Evolutionary conservation across 768 basidiomycete genomes (phyloP), one percentile per base, ranked within the genome.

Genomic region (Trametes cingulata): DNA sequence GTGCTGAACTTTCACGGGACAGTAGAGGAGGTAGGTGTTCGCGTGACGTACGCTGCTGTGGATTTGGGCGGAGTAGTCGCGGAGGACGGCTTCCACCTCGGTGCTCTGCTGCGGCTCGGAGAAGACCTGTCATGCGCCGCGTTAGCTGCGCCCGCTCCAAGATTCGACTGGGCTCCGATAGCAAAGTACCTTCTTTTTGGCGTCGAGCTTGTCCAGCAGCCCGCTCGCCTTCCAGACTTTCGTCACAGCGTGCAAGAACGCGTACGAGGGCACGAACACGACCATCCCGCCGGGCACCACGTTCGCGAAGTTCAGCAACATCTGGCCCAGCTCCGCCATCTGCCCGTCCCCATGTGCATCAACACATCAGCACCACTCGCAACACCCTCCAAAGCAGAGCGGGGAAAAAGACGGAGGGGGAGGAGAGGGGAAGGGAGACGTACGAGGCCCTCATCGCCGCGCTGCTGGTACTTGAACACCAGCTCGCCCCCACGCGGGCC

Each of bases 251-350:
- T 88, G 83, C 37, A 98, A 75, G 65, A 93, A 95, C 27, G 79
- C 82, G 71, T 98, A 98, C 0, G 94, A 96, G 0, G 96, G 95
- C 40, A 98, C 85, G 71, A 99, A 99, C 7, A 97, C 88, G 19
- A 98, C 90, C 75, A 98, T 83, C 0, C 96, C 96, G 19, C 86
- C 87, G 0, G 95, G 91, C 5, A 95, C 82, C 17, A 96, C 71
- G 35, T 81, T 86, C 20, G 84, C 78, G 48, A 94, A 83, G 67
- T 96, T 98, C n/a, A 85, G 69, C 46, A 99, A 71, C 13, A 91
- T 81, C 56, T 91, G 88, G 0, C 95, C 95, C 1, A 98, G 80
- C 67, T 98, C 95, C 14, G 78, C 76, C 37, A 93, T 78, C 93
- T 95, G 2, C 22, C n/a, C n/a, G n/a, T n/a, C n/a, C n/a, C n/a